Evolutionary conservation across 140 eudicot genomes (phyloP).

Genomic region (Cichorium intybus): DNA sequence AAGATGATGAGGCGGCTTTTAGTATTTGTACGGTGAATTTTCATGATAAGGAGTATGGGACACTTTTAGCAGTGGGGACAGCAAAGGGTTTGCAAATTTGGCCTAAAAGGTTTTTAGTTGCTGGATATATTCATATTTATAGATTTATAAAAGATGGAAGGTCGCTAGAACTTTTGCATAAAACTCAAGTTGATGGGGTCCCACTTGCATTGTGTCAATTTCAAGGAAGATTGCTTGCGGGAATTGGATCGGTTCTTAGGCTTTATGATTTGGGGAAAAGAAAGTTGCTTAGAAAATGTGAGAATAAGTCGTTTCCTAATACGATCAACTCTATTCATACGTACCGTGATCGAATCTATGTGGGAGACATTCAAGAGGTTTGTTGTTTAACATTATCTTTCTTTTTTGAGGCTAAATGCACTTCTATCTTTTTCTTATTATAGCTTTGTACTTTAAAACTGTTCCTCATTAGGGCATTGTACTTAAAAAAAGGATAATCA

Average conservation of each 20-base stretch:
- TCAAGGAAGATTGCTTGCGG: constrained; percentile 93
- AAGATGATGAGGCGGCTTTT: constrained; percentile 95
- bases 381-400: background rate
- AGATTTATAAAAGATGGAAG: constrained; percentile 87
- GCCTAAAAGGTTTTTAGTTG: constrained; percentile 76
- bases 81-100: constrained; percentile 91
- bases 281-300: constrained; percentile 90
- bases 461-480: too few species aligned
- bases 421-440: background rate
- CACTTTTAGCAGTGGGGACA: constrained; percentile 97
- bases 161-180: constrained; percentile 88
- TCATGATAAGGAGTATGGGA: constrained; percentile 92
- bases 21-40: constrained; percentile 94
- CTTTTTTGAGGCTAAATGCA: too few species aligned
- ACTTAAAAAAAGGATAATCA: too few species aligned
- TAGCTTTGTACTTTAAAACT: too few species aligned
- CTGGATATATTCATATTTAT: constrained; percentile 89
- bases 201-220: constrained; percentile 96
- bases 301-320: constrained; percentile 89
- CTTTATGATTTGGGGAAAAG: constrained; percentile 92
- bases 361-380: constrained; percentile 98
- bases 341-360: constrained; percentile 96
- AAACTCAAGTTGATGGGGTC: constrained; percentile 92
- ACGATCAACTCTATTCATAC: constrained; percentile 83
- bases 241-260: constrained; percentile 83